These are phyloP conservation scores for Thalia dealbata DNA, from an alignment of 176 grass and related monocot species.

Conservation along the genomic window DNA sequence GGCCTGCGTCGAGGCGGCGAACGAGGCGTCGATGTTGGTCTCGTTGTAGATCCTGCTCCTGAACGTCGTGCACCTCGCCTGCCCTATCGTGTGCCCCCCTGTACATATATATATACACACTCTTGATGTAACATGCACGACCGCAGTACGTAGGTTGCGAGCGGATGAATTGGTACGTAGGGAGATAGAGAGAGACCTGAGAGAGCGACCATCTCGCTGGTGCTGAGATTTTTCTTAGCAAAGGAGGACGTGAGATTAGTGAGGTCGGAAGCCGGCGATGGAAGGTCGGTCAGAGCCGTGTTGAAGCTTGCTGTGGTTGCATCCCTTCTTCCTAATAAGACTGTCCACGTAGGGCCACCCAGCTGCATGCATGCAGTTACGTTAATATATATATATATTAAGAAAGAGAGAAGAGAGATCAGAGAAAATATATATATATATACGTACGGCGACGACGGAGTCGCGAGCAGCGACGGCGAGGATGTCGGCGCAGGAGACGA, in stretches of 20 bases:
- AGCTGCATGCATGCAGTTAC: conserved; percentile 16
- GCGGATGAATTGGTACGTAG: no score
- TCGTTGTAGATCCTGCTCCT: conserved; percentile 33
- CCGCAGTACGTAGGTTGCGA: no score
- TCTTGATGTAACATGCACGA: no score
- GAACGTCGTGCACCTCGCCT: conserved; percentile 39
- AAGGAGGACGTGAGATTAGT: conserved; percentile 34
- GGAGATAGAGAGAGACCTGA: conserved; percentile 27
- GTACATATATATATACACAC: background rate
- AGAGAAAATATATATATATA: no score
- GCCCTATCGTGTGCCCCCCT: conserved; percentile 42
- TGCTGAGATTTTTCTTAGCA: conserved; percentile 31
- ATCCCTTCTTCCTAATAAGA: conserved; percentile 39
- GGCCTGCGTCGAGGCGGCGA: conserved; percentile 29
- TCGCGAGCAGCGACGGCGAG: conserved; percentile 29
- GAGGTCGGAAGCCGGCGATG: conserved; percentile 24
- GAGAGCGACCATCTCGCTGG: conserved; percentile 52
- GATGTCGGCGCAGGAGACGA: conserved; percentile 13
- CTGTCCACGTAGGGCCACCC: conserved; percentile 41
- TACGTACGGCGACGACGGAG: conserved; percentile 46
- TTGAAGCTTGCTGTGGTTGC: conserved; percentile 34
- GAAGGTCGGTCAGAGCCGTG: conserved; percentile 43
- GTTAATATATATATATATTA: no score
- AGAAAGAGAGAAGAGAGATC: no score
- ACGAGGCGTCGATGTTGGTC: conserved; percentile 34